phyloP scores from a whole-genome alignment of 164 flowering plant species.

The Liquidambar formosana region DNA sequence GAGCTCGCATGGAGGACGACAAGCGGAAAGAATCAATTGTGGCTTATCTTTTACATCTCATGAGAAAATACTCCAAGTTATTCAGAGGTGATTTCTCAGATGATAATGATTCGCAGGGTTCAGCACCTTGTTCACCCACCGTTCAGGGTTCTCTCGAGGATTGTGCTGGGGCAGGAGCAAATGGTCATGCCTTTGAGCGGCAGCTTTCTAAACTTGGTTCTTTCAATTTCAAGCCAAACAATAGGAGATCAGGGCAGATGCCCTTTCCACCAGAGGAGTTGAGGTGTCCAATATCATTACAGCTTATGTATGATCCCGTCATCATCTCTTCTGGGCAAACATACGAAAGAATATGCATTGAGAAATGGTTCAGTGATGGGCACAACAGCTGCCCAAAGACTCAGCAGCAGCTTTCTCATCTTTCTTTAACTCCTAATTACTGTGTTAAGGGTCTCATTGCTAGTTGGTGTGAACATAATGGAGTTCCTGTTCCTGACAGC shows the following conservation, averaged over 20 bases:
- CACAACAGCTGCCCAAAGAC: conserved; percentile 94
- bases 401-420: conserved; percentile 84
- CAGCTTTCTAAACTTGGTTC: conserved; percentile 81
- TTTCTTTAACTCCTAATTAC: conserved; percentile 89
- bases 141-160: conserved; percentile 66
- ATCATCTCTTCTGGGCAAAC: conserved; percentile 97
- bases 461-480: conserved; percentile 97
- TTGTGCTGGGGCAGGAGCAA: conserved; percentile 33
- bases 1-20: conserved; percentile 87
- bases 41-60: conserved; percentile 88
- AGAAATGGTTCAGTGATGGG: conserved; percentile 98
- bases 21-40: conserved; percentile 96
- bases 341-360: conserved; percentile 91
- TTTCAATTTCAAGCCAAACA: conserved; percentile 65
- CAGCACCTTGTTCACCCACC: conserved; percentile 93
- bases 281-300: conserved; percentile 96
- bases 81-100: conserved; percentile 85
- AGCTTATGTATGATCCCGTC: conserved; percentile 96
- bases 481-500: conserved; percentile 65
- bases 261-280: conserved; percentile 91
- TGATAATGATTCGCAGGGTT: conserved; percentile 99
- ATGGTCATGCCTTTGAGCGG: conserved; percentile 63
- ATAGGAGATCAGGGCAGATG: conserved; percentile 61
- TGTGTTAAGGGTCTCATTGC: conserved; percentile 94
- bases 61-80: conserved; percentile 91